phyloP scores from a whole-genome alignment of 202 grass and related monocot genomes.

The Elaeis oleifera region DNA sequence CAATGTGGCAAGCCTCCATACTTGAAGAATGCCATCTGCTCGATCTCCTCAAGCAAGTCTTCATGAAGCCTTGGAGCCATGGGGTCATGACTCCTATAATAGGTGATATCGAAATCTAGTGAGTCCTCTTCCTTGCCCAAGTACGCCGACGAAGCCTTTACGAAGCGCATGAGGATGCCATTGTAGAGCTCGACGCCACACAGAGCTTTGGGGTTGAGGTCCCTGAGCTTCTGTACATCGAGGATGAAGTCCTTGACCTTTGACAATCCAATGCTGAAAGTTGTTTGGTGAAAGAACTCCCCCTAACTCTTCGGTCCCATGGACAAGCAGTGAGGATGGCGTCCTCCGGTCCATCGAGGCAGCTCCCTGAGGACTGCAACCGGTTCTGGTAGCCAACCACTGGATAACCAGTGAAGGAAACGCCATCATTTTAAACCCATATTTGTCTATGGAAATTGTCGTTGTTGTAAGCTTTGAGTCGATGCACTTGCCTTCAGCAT shows the following conservation, averaged over 20 bases:
- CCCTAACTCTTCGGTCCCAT: slow-evolving; percentile 40
- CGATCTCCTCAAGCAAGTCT: slow-evolving; percentile 62
- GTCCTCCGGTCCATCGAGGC: slow-evolving; percentile 35
- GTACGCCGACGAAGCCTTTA: slow-evolving; percentile 47
- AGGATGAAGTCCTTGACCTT: slow-evolving; percentile 38
- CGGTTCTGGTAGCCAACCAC: slow-evolving; percentile 57
- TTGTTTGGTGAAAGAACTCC: slow-evolving; percentile 38
- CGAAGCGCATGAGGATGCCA: slow-evolving; percentile 59
- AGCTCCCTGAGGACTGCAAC: slow-evolving; percentile 59
- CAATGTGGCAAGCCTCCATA: slow-evolving; percentile 65
- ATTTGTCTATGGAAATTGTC: slow-evolving; percentile 15
- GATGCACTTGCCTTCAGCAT: slow-evolving; percentile 27
- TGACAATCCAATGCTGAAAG: slow-evolving; percentile 45
- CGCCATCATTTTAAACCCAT: slow-evolving; percentile 58
- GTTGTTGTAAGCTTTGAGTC: slow-evolving; percentile 16
- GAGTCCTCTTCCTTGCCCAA: slow-evolving; percentile 59
- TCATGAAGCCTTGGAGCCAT: slow-evolving; percentile 27
- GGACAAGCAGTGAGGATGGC: slow-evolving; percentile 36
- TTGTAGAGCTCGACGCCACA: slow-evolving; percentile 49
- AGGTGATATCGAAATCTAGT: slow-evolving; percentile 65
- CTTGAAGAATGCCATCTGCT: slow-evolving; percentile 64
- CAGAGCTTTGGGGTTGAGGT: slow-evolving; percentile 40
- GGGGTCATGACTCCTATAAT: slow-evolving; percentile 42
- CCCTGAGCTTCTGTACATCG: slow-evolving; percentile 47
- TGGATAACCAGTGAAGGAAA: slow-evolving; percentile 60